Base-by-base conservation (phyloP, 2,329 filamentous ascomycete species). In the Penicillium brevicompactum region DNA sequence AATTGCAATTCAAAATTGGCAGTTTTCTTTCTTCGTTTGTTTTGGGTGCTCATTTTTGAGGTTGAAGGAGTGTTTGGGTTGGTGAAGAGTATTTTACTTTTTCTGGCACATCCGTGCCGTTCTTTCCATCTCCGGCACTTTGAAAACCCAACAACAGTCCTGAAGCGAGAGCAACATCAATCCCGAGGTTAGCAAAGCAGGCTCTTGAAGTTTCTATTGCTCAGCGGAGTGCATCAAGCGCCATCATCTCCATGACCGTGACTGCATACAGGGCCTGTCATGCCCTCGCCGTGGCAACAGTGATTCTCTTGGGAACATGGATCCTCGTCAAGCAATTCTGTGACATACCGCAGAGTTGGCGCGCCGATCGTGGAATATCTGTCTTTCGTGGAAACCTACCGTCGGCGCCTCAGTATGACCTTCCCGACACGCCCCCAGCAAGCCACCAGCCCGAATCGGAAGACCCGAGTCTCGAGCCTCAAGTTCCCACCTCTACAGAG, bases 211-310 rank as follows among this genome's bases (percentile, higher is more conserved):
- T 3, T n/a, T 7, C 14, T 6, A n/a, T n/a, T n/a, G 0, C 13
- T n/a, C 34, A 37, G 6, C 34, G 7, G 24, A 27, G 5, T 27
- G 5, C 24, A 8, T 27, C 24, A 27, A 27, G 24, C 2, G 9
- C 13, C 8, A 31, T 41, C 16, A 9, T 1, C n/a, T 11, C 6
- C 24, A 22, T 49, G 24, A 11, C 4, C 31, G 47, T 37, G n/a
- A 48, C 53, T 46, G 30, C 18, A n/a, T 30, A 47, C 24, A 46
- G 46, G 24, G 38, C 43, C 14, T 57, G 44, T 22, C 58, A 61
- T 30, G 42, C 51, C 42, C 24, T 59, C 9, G 22, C 50, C 10
- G 53, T 51, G 5, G 51, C 41, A 10, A 46, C 49, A 4, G 40
- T 21, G 11, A 31, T 57, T 24, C 42, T 44, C 1, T 24, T 56